A percentile compares a stretch with the other conserved stretches of the same genome.
Conservation (phyloP, 2,329 filamentous ascomycete genomes). For the Calycina herbarum region DNA sequence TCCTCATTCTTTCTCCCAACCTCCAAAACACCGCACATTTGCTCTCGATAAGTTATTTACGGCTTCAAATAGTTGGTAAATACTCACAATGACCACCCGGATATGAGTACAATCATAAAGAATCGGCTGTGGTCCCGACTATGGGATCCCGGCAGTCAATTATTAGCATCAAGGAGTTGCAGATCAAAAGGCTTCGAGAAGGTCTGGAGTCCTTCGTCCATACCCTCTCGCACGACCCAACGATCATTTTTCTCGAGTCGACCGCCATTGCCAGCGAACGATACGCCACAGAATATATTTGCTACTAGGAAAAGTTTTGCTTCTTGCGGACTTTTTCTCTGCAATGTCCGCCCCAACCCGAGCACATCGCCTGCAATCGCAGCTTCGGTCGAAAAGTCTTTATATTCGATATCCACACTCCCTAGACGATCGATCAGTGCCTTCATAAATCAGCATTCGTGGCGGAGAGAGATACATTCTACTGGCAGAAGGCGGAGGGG, state of each 20-base stretch:
- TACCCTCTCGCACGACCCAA: constrained; percentile 18
- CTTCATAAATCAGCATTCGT: constrained; percentile 27
- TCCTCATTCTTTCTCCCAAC: background rate
- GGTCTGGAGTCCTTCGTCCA: constrained; percentile 17
- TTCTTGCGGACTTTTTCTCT: constrained; percentile 54
- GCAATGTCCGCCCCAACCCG: constrained; percentile 44
- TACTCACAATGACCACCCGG: constrained; percentile 45
- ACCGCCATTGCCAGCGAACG: constrained; percentile 32
- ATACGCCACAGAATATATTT: constrained; percentile 38
- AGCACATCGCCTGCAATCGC: constrained; percentile 32
- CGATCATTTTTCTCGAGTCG: constrained; percentile 26
- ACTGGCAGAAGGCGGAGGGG: constrained; percentile 30
- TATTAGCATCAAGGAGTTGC: constrained; percentile 23
- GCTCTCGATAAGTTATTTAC: constrained; percentile 12
- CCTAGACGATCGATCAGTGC: constrained; percentile 19
- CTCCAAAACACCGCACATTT: constrained; percentile 7
- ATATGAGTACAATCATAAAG: constrained; percentile 48
- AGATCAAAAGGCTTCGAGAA: constrained; percentile 17
- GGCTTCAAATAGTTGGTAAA: constrained; percentile 32
- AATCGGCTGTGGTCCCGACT: constrained; percentile 47
- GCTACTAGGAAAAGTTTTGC: constrained; percentile 51
- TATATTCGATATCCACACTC: constrained; percentile 24
- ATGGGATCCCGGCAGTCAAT: constrained; percentile 35
- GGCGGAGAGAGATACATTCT: constrained; percentile 36
- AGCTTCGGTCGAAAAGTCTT: constrained; percentile 28